A percentile compares a stretch with the other conserved stretches of the same genome.
These are phyloP conservation scores for Aspergillus kassunensis DNA, from an alignment of 495 filamentous ascomycete genomes.

Conservation along the genomic window DNA sequence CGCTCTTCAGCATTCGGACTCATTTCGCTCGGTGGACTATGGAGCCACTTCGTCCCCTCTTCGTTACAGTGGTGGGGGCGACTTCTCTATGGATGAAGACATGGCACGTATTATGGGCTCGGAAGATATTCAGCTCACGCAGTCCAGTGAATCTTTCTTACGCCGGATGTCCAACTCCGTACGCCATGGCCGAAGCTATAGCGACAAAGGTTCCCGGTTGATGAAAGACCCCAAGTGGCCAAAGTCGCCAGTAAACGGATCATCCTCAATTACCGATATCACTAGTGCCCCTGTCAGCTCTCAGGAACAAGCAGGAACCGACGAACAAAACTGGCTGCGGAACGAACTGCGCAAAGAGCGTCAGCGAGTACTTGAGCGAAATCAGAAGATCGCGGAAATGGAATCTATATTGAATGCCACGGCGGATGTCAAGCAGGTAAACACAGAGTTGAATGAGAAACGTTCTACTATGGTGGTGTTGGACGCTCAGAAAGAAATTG, in stretches of 20 bases:
- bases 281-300: slow-evolving; percentile 67
- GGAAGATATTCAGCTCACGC: slow-evolving; percentile 52
- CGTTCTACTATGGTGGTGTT: slow-evolving; percentile 94
- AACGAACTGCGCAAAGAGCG: slow-evolving; percentile 76
- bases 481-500: slow-evolving; percentile 91
- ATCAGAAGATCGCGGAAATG: slow-evolving; percentile 76
- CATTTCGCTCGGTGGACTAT: slow-evolving; percentile 32
- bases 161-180: slow-evolving; percentile 89
- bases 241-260: slow-evolving; percentile 68
- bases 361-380: slow-evolving; percentile 71
- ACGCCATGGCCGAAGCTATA: slow-evolving; percentile 88
- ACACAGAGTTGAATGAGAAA: slow-evolving; percentile 86
- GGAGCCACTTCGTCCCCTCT: slow-evolving; percentile 63
- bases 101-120: slow-evolving; percentile 75
- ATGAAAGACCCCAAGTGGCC: slow-evolving; percentile 58
- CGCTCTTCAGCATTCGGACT: slow-evolving; percentile 40
- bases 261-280: slow-evolving; percentile 57
- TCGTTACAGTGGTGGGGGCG: slow-evolving; percentile 67
- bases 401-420: slow-evolving; percentile 67
- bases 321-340: slow-evolving; percentile 71
- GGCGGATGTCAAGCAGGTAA: slow-evolving; percentile 77
- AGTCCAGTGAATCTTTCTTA: slow-evolving; percentile 61
- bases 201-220: slow-evolving; percentile 56
- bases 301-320: slow-evolving; percentile 50
- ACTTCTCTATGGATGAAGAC: slow-evolving; percentile 89